Percentiles rank a stretch among this genome's conserved stretches.
These are phyloP conservation scores for Antrodiella citrinella DNA, from an alignment of 768 basidiomycete species.

Conservation along the genomic window DNA sequence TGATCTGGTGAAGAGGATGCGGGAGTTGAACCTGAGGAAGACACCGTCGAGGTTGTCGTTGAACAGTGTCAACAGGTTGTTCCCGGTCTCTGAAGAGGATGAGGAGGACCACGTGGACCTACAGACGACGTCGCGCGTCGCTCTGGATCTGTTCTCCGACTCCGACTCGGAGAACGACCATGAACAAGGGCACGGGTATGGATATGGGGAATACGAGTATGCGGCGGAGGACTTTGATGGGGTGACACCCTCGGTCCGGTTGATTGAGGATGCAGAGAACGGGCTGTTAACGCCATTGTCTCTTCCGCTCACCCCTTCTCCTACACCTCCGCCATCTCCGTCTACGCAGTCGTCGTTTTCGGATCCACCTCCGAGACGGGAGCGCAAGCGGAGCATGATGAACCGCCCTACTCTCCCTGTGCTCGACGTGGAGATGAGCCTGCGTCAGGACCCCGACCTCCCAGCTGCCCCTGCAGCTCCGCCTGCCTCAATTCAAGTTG, in stretches of 20 bases:
- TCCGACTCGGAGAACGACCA: background rate
- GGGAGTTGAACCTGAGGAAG: no score
- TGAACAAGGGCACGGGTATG: no score
- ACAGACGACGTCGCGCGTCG: no score
- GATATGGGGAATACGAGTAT: no score
- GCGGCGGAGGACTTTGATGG: background rate
- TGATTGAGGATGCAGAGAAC: background rate
- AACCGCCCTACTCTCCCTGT: background rate
- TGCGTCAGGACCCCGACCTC: background rate
- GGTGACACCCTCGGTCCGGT: background rate
- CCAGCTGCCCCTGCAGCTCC: background rate
- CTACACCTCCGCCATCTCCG: background rate
- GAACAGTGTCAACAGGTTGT: slow-evolving; percentile 18
- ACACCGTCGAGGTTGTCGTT: no score
- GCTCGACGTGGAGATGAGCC: background rate
- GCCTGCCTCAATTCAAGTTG: no score
- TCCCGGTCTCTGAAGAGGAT: slow-evolving; percentile 24
- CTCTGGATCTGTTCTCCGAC: no score
- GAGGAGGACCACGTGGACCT: slow-evolving; percentile 17
- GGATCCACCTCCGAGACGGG: no score
- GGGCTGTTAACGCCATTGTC: background rate
- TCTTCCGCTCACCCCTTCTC: background rate
- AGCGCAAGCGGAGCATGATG: no score
- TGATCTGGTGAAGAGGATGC: background rate
- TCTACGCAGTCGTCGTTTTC: background rate